Base-by-base conservation (phyloP, 495 filamentous ascomycete species). In the Glarea lozoyensis region DNA sequence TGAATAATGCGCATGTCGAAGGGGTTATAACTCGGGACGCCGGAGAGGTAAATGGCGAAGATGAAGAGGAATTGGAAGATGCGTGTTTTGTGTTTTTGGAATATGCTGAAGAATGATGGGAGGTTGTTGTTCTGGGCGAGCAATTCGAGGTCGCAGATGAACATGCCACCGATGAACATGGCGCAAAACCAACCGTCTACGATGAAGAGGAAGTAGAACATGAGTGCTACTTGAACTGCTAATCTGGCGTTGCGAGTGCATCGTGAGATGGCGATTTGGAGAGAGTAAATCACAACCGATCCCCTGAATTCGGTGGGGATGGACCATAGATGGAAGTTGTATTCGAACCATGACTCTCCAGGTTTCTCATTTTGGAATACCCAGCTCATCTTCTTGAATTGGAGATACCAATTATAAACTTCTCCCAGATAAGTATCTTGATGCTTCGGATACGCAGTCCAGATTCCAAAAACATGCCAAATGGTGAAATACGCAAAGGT, bases 271-370 rank as follows among this genome's bases (percentile, higher is more conserved):
- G 67, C 79, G 1, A 82, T 43, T 18, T 76, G 62, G 1, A 66
- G 64, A 25, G 81, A 50, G 55, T 83, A 85, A 2, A 85, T 63
- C 33, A 81, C 64, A 49, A 85, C 74, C 10, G 73, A 78, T 41
- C 70, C 72, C 39, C 72, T 67, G 47, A 81, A 82, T 55, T 85
- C 81, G 15, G 82, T 69, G 0, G 81, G 79, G 12, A 85, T 80
- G 16, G 81, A 84, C 81, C 81, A 85, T 2, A 83, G 61, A 48
- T 84, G 80, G 2, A 75, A 71, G 41, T 82, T 79, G 49, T 82
- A 81, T n/a, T n/a, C n/a, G n/a, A n/a, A n/a, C n/a, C n/a, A n/a
- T n/a, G n/a, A n/a, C n/a, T n/a, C n/a, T n/a, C n/a, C n/a, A n/a
- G n/a, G n/a, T n/a, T n/a, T n/a, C n/a, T n/a, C n/a, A n/a, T n/a